phyloP scores from a whole-genome alignment of 2,329 filamentous ascomycete genomes.

The Cercospora sp. region DNA sequence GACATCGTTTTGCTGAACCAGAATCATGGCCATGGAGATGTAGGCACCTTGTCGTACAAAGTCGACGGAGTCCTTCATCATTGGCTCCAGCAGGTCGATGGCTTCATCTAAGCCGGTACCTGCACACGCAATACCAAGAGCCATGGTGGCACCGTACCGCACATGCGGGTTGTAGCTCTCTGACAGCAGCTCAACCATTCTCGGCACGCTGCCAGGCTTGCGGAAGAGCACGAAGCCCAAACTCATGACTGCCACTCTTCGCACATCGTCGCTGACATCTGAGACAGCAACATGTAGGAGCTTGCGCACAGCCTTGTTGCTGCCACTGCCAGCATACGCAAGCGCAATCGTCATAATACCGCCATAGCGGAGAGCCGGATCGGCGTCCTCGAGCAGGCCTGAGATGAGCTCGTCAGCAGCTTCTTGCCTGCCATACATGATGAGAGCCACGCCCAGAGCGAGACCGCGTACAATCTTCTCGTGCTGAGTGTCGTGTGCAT shows the following conservation, averaged over 20 bases:
- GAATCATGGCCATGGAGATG: slow-evolving; percentile 93
- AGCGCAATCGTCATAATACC: slow-evolving; percentile 98
- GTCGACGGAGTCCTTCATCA: slow-evolving; percentile 99
- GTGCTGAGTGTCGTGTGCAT: slow-evolving; percentile 95
- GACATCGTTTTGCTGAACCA: slow-evolving; percentile 98
- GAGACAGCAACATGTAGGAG: slow-evolving; percentile 94
- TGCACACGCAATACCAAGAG: slow-evolving; percentile 94
- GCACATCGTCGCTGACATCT: slow-evolving; percentile 96
- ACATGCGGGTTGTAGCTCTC: slow-evolving; percentile 99
- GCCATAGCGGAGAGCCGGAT: slow-evolving; percentile 90
- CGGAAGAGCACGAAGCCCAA: slow-evolving; percentile 98
- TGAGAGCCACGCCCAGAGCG: slow-evolving; percentile 93
- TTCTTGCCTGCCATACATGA: slow-evolving; percentile 97
- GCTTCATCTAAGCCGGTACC: slow-evolving; percentile 95
- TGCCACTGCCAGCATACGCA: slow-evolving; percentile 94
- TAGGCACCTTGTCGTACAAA: slow-evolving; percentile 96
- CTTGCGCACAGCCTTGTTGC: slow-evolving; percentile 97
- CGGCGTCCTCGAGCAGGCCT: slow-evolving; percentile 86
- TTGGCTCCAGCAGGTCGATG: slow-evolving; percentile 93
- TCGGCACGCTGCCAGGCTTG: slow-evolving; percentile 92
- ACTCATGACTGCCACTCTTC: slow-evolving; percentile 94
- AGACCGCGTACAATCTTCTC: slow-evolving; percentile 98
- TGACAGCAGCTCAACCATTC: slow-evolving; percentile 96
- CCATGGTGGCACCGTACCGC: slow-evolving; percentile 96
- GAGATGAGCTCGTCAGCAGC: slow-evolving; percentile 93